Evolutionary conservation across 768 basidiomycete genomes (phyloP).

Genomic region (Dentipellis fragilis): DNA sequence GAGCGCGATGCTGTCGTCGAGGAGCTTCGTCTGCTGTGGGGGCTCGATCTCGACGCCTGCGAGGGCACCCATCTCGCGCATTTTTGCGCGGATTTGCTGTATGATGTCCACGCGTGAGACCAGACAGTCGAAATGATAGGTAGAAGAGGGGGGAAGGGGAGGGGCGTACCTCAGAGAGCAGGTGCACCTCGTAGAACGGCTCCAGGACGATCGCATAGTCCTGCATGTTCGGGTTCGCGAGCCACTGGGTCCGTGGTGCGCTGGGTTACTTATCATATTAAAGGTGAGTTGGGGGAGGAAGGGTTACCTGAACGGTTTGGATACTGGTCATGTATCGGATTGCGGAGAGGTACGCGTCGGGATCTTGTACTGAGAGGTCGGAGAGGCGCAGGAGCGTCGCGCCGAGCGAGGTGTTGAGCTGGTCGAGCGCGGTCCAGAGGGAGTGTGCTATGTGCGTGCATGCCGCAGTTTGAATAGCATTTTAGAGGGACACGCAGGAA

Average conservation of each 20-base stretch:
- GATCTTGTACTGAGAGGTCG: constrained; percentile 36
- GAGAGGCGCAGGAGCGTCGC: constrained; percentile 41
- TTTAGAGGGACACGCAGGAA: not conserved
- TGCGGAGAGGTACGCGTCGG: constrained; percentile 40
- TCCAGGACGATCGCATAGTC: constrained; percentile 34
- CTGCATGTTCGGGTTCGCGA: constrained; percentile 42
- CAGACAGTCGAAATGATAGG: not conserved
- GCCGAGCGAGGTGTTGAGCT: constrained; percentile 51
- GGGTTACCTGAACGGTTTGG: constrained; percentile 44
- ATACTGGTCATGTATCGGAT: constrained; percentile 55
- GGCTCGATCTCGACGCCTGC: constrained; percentile 89
- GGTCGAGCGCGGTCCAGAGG: constrained; percentile 57
- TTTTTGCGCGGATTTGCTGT: constrained; percentile 68
- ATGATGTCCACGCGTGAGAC: not conserved
- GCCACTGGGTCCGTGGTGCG: constrained; percentile 36
- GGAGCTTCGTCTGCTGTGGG: constrained; percentile 68
- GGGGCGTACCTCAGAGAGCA: constrained; percentile 42
- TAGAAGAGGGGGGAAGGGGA: not conserved
- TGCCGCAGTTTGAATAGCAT: not conserved
- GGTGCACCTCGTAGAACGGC: constrained; percentile 48
- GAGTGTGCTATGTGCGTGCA: constrained; percentile 44
- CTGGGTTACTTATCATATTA: not conserved
- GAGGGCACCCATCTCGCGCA: constrained; percentile 75
- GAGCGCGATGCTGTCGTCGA: constrained; percentile 66
- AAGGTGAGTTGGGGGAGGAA: not conserved